These are phyloP conservation scores for Candida chauliodis DNA, from an alignment of 805 yeast genomes.

Conservation along the genomic window DNA sequence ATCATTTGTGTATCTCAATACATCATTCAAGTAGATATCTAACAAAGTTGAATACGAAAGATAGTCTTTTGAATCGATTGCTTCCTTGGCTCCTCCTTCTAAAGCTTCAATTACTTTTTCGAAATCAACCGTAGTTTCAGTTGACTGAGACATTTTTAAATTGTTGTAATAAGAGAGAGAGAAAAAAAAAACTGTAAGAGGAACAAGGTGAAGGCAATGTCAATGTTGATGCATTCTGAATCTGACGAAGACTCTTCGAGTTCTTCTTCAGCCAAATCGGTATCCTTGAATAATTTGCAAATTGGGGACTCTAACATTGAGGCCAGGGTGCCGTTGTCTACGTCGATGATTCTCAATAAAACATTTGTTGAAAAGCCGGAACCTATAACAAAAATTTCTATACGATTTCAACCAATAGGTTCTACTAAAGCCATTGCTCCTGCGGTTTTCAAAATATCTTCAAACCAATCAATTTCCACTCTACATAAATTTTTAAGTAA, in stretches of 20 bases:
- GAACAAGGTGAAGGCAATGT: not conserved
- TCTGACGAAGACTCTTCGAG: constrained; percentile 8
- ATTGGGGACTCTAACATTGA: constrained; percentile 4
- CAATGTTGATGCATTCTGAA: constrained; percentile 8
- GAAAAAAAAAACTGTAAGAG: constrained; percentile 1
- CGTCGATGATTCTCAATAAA: constrained; percentile 15
- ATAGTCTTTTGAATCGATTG: constrained; percentile 52
- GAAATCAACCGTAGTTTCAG: constrained; percentile 22
- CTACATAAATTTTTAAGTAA: constrained; percentile 43
- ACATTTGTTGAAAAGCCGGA: constrained; percentile 5
- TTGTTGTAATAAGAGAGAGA: not conserved
- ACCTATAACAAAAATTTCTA: constrained; percentile 33
- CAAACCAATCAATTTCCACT: constrained; percentile 45
- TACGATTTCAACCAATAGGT: constrained; percentile 61
- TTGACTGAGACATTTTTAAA: constrained; percentile 15
- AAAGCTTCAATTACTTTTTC: constrained; percentile 25
- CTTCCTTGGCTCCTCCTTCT: constrained; percentile 30
- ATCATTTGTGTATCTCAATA: constrained; percentile 39
- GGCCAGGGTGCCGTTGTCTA: constrained; percentile 17
- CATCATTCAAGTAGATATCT: constrained; percentile 55
- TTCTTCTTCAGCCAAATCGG: not conserved
- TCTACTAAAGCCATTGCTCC: constrained; percentile 51
- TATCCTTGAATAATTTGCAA: constrained; percentile 1
- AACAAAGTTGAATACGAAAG: constrained; percentile 69
- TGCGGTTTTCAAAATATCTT: constrained; percentile 45